Conservation (phyloP, 345 rosid species). For the Syzygium jambos region DNA sequence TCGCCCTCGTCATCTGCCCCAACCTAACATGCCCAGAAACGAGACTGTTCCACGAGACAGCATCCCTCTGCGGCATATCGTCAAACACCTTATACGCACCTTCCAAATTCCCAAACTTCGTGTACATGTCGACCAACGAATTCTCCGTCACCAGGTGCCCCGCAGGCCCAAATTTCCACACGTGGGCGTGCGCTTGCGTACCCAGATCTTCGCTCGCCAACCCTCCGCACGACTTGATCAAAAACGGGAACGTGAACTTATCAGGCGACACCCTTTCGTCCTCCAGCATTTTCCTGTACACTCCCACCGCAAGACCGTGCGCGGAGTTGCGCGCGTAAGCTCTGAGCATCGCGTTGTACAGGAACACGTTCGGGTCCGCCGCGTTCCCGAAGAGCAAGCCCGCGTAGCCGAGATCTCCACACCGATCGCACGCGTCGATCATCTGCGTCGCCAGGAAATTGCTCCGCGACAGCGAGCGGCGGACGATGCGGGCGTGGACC, state of each 20-base stretch:
- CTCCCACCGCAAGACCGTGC: constrained; percentile 11
- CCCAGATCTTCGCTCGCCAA: constrained; percentile 19
- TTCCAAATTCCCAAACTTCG: constrained; percentile 18
- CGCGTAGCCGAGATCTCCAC: constrained; percentile 31
- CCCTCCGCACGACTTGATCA: constrained; percentile 40
- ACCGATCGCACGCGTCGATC: constrained; percentile 32
- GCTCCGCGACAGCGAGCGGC: constrained; percentile 38
- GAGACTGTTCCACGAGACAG: constrained; percentile 47
- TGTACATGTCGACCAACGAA: constrained; percentile 40
- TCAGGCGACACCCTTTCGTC: constrained; percentile 19
- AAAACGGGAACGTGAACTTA: constrained; percentile 47
- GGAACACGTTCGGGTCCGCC: constrained; percentile 31
- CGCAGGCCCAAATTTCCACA: constrained; percentile 29
- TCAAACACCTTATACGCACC: constrained; percentile 47
- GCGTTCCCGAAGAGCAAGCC: constrained; percentile 30
- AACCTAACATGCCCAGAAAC: constrained; percentile 45
- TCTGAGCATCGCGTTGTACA: constrained; percentile 48
- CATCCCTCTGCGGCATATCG: constrained; percentile 42
- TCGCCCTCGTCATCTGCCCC: constrained; percentile 42
- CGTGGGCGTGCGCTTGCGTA: constrained; percentile 34
- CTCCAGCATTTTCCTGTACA: constrained; percentile 29
- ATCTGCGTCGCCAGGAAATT: constrained; percentile 41
- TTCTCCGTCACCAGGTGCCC: constrained; percentile 30
- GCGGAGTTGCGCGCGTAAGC: constrained; percentile 26
- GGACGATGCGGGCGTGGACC: constrained; percentile 28